Percentiles rank a stretch among this genome's conserved stretches.
Evolutionary conservation across 176 grass and related monocot genomes (phyloP).

Genomic region (Rhynchospora pubera): DNA sequence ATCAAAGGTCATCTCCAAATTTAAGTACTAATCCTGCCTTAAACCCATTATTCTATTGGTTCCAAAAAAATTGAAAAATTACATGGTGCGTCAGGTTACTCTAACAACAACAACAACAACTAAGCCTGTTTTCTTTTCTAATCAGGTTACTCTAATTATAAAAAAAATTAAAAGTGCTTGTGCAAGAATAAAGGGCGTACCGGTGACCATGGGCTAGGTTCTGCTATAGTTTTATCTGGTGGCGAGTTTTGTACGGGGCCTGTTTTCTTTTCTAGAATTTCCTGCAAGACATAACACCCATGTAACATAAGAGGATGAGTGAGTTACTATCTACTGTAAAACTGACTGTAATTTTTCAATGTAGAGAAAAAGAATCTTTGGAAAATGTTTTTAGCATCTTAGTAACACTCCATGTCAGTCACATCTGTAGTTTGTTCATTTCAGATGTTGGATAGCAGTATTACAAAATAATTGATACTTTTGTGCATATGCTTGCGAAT

Average conservation of each 20-base stretch:
- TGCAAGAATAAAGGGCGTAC: conserved; percentile 30
- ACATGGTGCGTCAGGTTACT: background rate
- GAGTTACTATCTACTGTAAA: background rate
- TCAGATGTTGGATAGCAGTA: background rate
- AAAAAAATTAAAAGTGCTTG: background rate
- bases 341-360: background rate
- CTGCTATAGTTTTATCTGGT: conserved; percentile 48
- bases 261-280: conserved; percentile 72
- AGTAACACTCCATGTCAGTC: background rate
- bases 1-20: background rate
- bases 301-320: background rate
- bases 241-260: conserved; percentile 84
- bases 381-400: background rate
- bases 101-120: no score
- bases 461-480: background rate
- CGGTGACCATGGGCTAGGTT: conserved; percentile 86
- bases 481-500: background rate
- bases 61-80: background rate
- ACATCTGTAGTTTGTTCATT: background rate
- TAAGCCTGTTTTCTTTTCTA: no score
- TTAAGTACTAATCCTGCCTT: background rate
- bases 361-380: background rate
- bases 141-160: no score
- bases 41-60: background rate
- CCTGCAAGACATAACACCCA: conserved; percentile 35